A percentile compares a stretch with the other conserved stretches of the same genome.
Conservation (phyloP, 2,329 filamentous ascomycete species). For the Fusarium hainanense region DNA sequence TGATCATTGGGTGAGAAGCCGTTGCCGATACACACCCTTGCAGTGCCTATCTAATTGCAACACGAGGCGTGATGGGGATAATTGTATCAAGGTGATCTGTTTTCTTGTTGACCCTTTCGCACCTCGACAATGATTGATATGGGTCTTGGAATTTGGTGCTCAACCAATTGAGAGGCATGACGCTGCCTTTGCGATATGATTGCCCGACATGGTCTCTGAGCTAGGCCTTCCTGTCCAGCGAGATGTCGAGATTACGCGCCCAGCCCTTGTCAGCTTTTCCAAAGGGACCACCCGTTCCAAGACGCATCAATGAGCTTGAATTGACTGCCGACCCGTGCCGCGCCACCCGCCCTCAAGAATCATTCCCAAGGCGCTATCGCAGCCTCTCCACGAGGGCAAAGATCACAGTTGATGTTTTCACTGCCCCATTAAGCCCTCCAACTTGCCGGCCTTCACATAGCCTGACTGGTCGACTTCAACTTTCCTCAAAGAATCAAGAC, state of each 20-base stretch:
- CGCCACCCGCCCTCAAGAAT: slow-evolving; percentile 46
- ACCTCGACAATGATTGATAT: slow-evolving; percentile 35
- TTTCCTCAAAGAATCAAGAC: slow-evolving; percentile 11
- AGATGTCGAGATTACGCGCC: slow-evolving; percentile 65
- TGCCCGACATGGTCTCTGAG: slow-evolving; percentile 58
- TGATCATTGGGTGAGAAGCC: slow-evolving; percentile 7
- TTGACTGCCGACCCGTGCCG: slow-evolving; percentile 50
- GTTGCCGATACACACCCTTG: slow-evolving; percentile 26
- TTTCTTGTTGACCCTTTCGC: slow-evolving; percentile 17
- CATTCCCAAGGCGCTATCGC: slow-evolving; percentile 4
- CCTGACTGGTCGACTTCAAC: slow-evolving; percentile 17
- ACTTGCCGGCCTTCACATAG: slow-evolving; percentile 7
- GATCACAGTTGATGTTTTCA: background rate
- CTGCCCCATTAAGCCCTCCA: slow-evolving; percentile 1
- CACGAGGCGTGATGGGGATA: background rate
- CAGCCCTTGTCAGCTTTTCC: slow-evolving; percentile 47
- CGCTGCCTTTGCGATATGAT: slow-evolving; percentile 57
- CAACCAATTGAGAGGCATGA: slow-evolving; percentile 56
- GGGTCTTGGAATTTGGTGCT: slow-evolving; percentile 23
- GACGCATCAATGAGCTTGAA: slow-evolving; percentile 23
- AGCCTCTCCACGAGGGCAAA: background rate
- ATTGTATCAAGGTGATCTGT: slow-evolving; percentile 5
- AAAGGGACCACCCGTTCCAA: slow-evolving; percentile 27
- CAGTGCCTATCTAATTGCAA: slow-evolving; percentile 19
- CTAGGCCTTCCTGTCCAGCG: slow-evolving; percentile 57